phyloP scores from a whole-genome alignment of 2,329 filamentous ascomycete species.

The Coccinonectria pachysandricola region DNA sequence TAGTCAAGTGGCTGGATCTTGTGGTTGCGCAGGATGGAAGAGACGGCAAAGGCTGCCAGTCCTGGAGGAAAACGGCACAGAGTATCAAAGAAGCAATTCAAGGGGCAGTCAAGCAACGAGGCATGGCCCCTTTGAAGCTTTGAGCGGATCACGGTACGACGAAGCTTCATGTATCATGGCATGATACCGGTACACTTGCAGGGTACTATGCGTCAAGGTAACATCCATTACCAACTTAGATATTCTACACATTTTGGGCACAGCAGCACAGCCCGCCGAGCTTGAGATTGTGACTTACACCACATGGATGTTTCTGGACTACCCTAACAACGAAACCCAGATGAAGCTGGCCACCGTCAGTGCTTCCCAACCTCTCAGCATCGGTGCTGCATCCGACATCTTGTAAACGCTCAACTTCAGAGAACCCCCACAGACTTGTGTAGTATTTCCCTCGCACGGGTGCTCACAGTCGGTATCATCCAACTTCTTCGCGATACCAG shows the following conservation, averaged over 20 bases:
- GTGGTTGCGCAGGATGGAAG: constrained; percentile 39
- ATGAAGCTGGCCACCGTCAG: constrained; percentile 2
- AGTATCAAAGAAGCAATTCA: constrained; percentile 42
- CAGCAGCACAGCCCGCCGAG: too few relatives aligned
- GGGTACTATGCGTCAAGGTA: too few relatives aligned
- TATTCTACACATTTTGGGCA: too few relatives aligned
- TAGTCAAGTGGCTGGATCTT: constrained; percentile 58
- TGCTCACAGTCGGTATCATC: constrained; percentile 38
- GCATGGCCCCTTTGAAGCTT: constrained; percentile 45
- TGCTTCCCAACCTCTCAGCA: constrained; percentile 1
- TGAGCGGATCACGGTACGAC: too few relatives aligned
- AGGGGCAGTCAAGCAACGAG: constrained; percentile 43
- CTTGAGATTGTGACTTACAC: too few relatives aligned
- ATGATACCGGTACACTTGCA: too few relatives aligned
- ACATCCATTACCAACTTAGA: too few relatives aligned
- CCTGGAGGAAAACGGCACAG: constrained; percentile 36
- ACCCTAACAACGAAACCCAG: constrained; percentile 3
- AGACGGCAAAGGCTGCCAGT: constrained; percentile 25
- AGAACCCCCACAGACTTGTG: constrained; percentile 42
- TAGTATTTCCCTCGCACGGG: constrained; percentile 42
- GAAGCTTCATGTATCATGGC: too few relatives aligned
- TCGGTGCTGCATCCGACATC: constrained; percentile 8
- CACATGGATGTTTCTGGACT: too few relatives aligned
- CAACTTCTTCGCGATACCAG: constrained; percentile 34
- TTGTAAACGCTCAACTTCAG: constrained; percentile 38